Conservation (phyloP, 1,139 yeast genomes). For the Saccharomyces pastorianus region DNA sequence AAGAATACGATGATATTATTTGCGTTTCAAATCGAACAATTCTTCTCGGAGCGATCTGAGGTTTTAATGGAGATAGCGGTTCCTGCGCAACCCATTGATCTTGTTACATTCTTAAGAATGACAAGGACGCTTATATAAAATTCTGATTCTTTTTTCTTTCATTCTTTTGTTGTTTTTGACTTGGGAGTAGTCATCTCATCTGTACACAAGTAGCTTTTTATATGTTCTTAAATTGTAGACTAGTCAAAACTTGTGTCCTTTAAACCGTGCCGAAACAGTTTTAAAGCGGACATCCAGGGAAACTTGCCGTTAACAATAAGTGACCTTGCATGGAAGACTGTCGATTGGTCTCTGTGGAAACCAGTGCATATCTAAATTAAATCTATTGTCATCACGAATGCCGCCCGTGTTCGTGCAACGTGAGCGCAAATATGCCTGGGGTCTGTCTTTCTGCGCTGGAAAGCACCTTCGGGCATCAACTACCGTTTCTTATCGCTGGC, state of each 20-base stretch:
- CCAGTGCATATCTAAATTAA: neutral
- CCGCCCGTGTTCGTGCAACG: neutral
- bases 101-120: constrained; percentile 31
- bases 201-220: neutral
- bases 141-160: constrained; percentile 30
- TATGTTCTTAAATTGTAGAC: neutral
- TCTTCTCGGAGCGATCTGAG: constrained; percentile 26
- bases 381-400: neutral
- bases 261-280: neutral
- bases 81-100: constrained; percentile 32
- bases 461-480: neutral
- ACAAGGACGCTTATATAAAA: constrained; percentile 31
- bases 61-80: constrained; percentile 34
- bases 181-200: neutral
- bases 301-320: neutral
- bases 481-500: neutral
- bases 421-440: neutral
- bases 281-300: neutral
- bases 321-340: neutral
- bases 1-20: constrained; percentile 32
- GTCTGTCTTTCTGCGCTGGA: neutral
- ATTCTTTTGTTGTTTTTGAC: neutral
- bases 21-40: constrained; percentile 32
- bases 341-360: neutral
- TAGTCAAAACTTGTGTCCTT: neutral